Evolutionary conservation across 257 asterid genomes (phyloP).

Genomic region (Solanum habrochaites): DNA sequence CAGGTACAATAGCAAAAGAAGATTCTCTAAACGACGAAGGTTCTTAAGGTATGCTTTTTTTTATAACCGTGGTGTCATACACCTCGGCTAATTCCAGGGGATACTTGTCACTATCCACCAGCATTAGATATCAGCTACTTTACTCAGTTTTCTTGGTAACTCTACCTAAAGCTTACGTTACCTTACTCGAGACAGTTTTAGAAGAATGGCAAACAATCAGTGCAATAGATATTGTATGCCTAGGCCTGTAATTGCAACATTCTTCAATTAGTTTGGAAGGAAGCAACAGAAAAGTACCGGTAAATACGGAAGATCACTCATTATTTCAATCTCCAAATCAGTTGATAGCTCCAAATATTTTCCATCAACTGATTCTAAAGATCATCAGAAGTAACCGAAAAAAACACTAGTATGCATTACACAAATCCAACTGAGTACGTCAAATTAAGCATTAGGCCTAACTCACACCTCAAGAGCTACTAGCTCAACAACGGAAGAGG

Average conservation of each 20-base stretch:
- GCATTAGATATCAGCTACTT: background rate
- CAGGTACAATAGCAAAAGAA: background rate
- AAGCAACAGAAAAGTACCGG: background rate
- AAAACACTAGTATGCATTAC: background rate
- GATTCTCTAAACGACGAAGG: background rate
- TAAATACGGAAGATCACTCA: background rate
- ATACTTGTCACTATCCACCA: background rate
- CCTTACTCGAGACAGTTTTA: background rate
- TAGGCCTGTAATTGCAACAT: background rate
- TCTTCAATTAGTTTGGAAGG: background rate
- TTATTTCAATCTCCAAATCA: background rate
- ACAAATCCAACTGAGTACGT: background rate
- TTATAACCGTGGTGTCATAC: background rate
- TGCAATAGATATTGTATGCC: background rate
- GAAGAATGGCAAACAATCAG: background rate
- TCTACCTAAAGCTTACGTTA: background rate
- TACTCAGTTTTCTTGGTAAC: background rate
- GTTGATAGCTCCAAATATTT: background rate
- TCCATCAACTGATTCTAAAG: background rate
- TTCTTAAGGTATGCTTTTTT: background rate
- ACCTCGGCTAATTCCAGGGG: background rate
- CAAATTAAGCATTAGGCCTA: too few relatives aligned
- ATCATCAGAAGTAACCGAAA: background rate
- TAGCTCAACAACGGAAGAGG: background rate
- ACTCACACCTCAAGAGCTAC: too few relatives aligned